Evolutionary conservation across 2,329 filamentous ascomycete species (phyloP).

Genomic region (Monosporascus cannonballus): DNA sequence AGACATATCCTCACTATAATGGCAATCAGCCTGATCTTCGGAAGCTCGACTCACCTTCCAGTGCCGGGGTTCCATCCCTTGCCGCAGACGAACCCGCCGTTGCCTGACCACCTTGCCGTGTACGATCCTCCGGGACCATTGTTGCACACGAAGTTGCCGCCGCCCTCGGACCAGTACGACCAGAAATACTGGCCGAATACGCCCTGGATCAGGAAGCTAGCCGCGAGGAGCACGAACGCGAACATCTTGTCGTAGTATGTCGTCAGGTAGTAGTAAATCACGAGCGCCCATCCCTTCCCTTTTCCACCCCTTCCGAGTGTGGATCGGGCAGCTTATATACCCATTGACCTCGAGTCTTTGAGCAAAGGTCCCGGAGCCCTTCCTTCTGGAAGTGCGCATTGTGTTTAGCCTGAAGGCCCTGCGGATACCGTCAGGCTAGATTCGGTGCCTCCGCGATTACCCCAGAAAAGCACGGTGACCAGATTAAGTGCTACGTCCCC

Average conservation of each 20-base stretch:
- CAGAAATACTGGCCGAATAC: slow-evolving; percentile 32
- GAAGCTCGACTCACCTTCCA: slow-evolving; percentile 32
- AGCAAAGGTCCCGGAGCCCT: no score
- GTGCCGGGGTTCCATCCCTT: slow-evolving; percentile 53
- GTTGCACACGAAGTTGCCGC: slow-evolving; percentile 32
- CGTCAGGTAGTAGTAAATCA: neutral
- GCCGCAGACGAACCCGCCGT: slow-evolving; percentile 50
- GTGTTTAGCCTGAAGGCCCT: neutral
- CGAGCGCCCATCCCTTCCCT: neutral
- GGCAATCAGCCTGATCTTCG: neutral
- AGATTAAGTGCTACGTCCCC: neutral
- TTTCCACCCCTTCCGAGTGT: neutral
- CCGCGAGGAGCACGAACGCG: neutral
- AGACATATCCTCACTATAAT: neutral
- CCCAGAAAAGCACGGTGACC: neutral
- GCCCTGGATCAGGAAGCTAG: slow-evolving; percentile 4
- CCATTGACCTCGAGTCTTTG: neutral
- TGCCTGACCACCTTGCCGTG: slow-evolving; percentile 36
- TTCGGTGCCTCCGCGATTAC: neutral
- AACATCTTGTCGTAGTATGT: neutral
- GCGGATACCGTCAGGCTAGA: neutral
- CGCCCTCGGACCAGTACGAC: slow-evolving; percentile 37
- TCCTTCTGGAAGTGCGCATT: no score
- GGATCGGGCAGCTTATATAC: neutral
- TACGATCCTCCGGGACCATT: slow-evolving; percentile 36